These are phyloP conservation scores for Vitis hybrid DNA, from an alignment of 177 flowering plant genomes.

Conservation along the genomic window DNA sequence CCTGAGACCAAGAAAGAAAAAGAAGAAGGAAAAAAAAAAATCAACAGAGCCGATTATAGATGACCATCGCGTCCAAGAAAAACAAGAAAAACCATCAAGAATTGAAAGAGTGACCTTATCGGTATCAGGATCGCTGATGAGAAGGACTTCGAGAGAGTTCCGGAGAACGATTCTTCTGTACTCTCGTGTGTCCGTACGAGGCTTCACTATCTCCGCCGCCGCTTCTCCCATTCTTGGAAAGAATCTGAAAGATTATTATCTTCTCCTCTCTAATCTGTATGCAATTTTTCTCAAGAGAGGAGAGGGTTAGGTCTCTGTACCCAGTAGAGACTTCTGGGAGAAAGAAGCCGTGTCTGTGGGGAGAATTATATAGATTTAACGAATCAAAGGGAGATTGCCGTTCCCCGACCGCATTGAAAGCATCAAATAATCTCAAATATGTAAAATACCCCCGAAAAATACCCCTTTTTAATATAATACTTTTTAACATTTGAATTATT, in stretches of 20 bases:
- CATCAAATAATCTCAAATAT: too few species aligned
- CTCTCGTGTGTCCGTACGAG: slow-evolving; percentile 61
- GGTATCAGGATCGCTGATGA: slow-evolving; percentile 75
- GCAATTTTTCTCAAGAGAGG: too few species aligned
- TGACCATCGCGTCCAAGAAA: neutral
- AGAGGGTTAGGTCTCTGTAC: too few species aligned
- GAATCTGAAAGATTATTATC: too few species aligned
- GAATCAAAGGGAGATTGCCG: neutral
- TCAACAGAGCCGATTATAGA: neutral
- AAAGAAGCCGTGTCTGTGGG: too few species aligned
- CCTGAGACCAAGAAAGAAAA: slow-evolving; percentile 33
- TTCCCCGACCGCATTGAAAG: too few species aligned
- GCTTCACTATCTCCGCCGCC: slow-evolving; percentile 48
- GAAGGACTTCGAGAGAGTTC: slow-evolving; percentile 61
- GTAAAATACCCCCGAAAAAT: too few species aligned
- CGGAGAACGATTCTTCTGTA: slow-evolving; percentile 58
- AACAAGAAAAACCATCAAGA: neutral
- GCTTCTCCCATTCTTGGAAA: slow-evolving; percentile 17
- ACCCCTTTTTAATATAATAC: too few species aligned
- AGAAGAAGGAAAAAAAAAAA: neutral
- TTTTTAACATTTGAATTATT: too few species aligned
- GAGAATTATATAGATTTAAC: neutral
- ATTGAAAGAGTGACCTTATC: slow-evolving; percentile 47
- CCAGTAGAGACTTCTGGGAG: too few species aligned
- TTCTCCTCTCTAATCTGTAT: too few species aligned